Conservation (phyloP, 1,139 yeast species). For the Suhomyces bokatorum region DNA sequence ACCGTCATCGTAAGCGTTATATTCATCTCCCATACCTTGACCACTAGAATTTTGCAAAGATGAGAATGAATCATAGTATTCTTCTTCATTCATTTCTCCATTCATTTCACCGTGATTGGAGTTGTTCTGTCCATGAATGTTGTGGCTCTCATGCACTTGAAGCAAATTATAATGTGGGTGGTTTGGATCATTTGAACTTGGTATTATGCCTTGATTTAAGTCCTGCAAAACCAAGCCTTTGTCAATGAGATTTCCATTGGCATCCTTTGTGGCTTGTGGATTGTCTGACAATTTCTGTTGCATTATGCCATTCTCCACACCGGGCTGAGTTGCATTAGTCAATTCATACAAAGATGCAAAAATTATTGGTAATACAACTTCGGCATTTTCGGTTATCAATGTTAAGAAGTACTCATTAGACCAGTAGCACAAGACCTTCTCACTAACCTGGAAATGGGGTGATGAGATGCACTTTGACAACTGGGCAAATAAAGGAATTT, state of each 20-base stretch:
- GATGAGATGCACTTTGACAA: slow-evolving; percentile 91
- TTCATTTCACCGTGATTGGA: slow-evolving; percentile 17
- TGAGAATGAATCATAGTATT: slow-evolving; percentile 46
- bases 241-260: slow-evolving; percentile 49
- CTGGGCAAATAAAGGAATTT: slow-evolving; percentile 92
- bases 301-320: slow-evolving; percentile 49
- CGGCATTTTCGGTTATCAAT: slow-evolving; percentile 86
- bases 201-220: slow-evolving; percentile 21
- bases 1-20: slow-evolving; percentile 19
- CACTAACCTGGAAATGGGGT: slow-evolving; percentile 96
- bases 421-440: slow-evolving; percentile 92
- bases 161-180: slow-evolving; percentile 22
- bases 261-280: slow-evolving; percentile 45
- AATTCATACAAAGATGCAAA: slow-evolving; percentile 89
- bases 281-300: slow-evolving; percentile 45
- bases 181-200: slow-evolving; percentile 20
- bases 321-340: slow-evolving; percentile 55
- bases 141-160: slow-evolving; percentile 13
- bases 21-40: slow-evolving; percentile 16
- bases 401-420: slow-evolving; percentile 91
- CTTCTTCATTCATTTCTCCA: slow-evolving; percentile 44
- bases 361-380: slow-evolving; percentile 87
- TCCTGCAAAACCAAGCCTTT: slow-evolving; percentile 36
- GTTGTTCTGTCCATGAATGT: slow-evolving; percentile 1
- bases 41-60: slow-evolving; percentile 33